Evolutionary conservation across 306 rosid genomes (phyloP).

Genomic region (Pueraria montana): DNA sequence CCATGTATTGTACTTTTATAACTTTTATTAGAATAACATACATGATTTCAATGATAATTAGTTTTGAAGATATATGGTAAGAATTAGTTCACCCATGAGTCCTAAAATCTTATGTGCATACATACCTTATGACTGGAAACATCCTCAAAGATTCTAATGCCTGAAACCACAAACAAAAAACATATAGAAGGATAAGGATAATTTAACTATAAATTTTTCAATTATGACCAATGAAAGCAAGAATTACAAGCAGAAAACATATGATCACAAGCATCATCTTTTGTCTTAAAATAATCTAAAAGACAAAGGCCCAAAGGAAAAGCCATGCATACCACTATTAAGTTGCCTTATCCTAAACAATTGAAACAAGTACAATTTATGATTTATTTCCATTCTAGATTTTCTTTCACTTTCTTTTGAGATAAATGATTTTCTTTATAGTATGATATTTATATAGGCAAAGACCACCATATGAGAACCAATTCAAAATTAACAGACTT

Average conservation of each 20-base stretch:
- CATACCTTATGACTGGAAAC: slow-evolving; percentile 72
- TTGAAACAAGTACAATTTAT: not conserved
- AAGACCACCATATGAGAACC: not conserved
- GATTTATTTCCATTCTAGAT: not conserved
- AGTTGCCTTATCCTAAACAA: not conserved
- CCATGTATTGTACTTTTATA: not conserved
- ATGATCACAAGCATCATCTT: not conserved
- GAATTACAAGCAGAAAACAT: not conserved
- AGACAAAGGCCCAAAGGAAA: not conserved
- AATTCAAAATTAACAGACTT: slow-evolving; percentile 2
- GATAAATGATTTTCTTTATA: not conserved
- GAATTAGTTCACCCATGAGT: not conserved
- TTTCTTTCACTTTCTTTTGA: not conserved
- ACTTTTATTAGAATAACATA: slow-evolving; percentile 14
- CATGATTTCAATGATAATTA: slow-evolving; percentile 20
- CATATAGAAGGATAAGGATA: slow-evolving; percentile 26
- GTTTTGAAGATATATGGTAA: slow-evolving; percentile 27
- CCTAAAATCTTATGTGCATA: not conserved
- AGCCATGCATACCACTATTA: not conserved
- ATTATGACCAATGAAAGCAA: slow-evolving; percentile 19
- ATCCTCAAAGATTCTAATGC: slow-evolving; percentile 94
- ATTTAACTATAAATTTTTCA: slow-evolving; percentile 13
- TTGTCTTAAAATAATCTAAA: not conserved
- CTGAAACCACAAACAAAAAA: slow-evolving; percentile 63
- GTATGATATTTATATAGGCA: not conserved